Evolutionary conservation across 1,284 basidiomycete genomes (phyloP).

Genomic region (Tylopilus orsonianus): DNA sequence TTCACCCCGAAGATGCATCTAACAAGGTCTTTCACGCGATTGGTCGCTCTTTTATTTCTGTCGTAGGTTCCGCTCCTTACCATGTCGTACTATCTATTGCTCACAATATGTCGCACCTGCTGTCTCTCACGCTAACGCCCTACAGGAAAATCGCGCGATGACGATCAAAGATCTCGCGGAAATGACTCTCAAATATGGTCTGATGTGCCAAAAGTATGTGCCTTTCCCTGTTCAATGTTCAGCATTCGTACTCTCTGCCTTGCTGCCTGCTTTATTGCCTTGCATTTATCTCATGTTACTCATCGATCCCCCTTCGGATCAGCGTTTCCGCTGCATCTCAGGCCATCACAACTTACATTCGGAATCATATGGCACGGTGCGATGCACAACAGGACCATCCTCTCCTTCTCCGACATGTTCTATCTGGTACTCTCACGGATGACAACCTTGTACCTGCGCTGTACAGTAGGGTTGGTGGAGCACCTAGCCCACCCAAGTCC

Average conservation of each 20-base stretch:
- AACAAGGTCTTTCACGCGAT: constrained; percentile 72
- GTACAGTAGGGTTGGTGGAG: constrained; percentile 67
- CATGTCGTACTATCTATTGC: constrained; percentile 12
- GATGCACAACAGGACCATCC: constrained; percentile 69
- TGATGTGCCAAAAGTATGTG: constrained; percentile 72
- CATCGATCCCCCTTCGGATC: constrained; percentile 10
- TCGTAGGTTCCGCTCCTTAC: constrained; percentile 47
- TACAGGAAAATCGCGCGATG: constrained; percentile 74
- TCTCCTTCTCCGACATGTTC: constrained; percentile 65
- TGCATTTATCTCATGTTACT: constrained; percentile 17
- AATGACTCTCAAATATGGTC: constrained; percentile 59
- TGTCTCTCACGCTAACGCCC: constrained; percentile 2
- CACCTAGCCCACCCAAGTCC: constrained; percentile 46
- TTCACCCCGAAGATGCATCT: constrained; percentile 69
- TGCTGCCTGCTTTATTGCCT: constrained; percentile 10
- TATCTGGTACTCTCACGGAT: constrained; percentile 68
- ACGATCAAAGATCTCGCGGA: constrained; percentile 81
- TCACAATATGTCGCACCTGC: constrained; percentile 15
- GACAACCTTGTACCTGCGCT: constrained; percentile 72
- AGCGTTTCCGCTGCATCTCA: constrained; percentile 75
- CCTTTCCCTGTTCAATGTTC: too few species aligned
- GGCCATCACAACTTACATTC: constrained; percentile 76
- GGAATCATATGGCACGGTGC: constrained; percentile 67
- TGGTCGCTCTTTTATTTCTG: constrained; percentile 66
- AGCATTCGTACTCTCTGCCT: neutral